phyloP scores from a whole-genome alignment of 192 early-diverging fungal species.

The Mortierella antarctica region DNA sequence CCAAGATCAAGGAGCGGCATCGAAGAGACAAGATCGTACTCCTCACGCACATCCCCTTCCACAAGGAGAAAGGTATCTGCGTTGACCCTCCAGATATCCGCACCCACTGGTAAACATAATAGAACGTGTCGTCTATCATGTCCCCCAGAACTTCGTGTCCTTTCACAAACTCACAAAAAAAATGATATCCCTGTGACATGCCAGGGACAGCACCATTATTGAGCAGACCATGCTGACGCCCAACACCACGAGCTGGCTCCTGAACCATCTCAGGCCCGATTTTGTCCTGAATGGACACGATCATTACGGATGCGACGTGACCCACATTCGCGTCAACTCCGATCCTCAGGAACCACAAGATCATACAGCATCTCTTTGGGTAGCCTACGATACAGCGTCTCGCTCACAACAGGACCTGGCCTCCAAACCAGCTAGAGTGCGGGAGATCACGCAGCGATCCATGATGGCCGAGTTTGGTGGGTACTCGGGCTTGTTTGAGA shows the following conservation, averaged over 20 bases:
- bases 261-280: constrained; percentile 64
- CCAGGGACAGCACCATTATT: constrained; percentile 49
- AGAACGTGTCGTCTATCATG: neutral
- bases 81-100: constrained; percentile 55
- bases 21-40: constrained; percentile 60
- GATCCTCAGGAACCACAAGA: neutral
- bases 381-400: constrained; percentile 34
- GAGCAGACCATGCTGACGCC: constrained; percentile 72
- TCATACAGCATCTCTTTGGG: constrained; percentile 13
- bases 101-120: constrained; percentile 24
- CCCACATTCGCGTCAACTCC: constrained; percentile 34
- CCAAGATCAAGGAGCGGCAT: constrained; percentile 32
- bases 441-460: constrained; percentile 71
- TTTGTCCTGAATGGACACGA: constrained; percentile 74
- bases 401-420: neutral
- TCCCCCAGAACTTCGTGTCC: neutral
- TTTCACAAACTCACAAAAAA: neutral
- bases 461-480: constrained; percentile 71
- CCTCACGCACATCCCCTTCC: constrained; percentile 70
- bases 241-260: constrained; percentile 63
- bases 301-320: constrained; percentile 68
- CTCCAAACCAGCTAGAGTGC: constrained; percentile 10
- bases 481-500: constrained; percentile 70
- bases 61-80: constrained; percentile 67
- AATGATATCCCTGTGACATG: neutral